A percentile compares a stretch with the other conserved stretches of the same genome.
Conservation (phyloP, 192 early-diverging fungal species). For the Fimicolochytrium jonesii region DNA sequence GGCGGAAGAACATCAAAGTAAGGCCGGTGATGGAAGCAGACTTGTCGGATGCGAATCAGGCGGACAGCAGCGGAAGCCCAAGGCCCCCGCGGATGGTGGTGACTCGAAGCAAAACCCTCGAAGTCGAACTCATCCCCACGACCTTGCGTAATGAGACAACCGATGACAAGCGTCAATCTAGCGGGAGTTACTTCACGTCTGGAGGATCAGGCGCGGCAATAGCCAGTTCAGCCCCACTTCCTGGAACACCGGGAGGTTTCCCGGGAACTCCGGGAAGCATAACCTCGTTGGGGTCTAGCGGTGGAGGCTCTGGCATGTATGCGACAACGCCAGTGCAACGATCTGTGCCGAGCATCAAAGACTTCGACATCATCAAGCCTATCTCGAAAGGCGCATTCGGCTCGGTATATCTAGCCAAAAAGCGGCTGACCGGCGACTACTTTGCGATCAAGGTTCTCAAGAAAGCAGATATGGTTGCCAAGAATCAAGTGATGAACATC, state of each 20-base stretch:
- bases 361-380: constrained; percentile 87
- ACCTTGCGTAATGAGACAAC: no score
- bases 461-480: constrained; percentile 86
- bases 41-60: no score
- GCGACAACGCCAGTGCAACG: constrained; percentile 36
- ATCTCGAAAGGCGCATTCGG: constrained; percentile 90
- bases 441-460: constrained; percentile 82
- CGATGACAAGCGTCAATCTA: no score
- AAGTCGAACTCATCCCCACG: constrained; percentile 41
- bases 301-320: not conserved
- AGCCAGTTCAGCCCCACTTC: no score
- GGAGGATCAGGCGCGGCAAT: no score
- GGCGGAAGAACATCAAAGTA: no score
- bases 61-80: constrained; percentile 12
- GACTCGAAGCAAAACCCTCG: constrained; percentile 35
- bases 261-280: constrained; percentile 1
- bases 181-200: no score
- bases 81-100: constrained; percentile 42
- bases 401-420: constrained; percentile 80
- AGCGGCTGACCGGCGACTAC: constrained; percentile 78
- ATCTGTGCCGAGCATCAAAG: constrained; percentile 72
- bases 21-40: no score
- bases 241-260: no score
- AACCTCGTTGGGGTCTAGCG: not conserved
- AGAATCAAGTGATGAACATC: constrained; percentile 89